Evolutionary conservation across 2,329 filamentous ascomycete species (phyloP).

Genomic region (Trichoderma sp.): DNA sequence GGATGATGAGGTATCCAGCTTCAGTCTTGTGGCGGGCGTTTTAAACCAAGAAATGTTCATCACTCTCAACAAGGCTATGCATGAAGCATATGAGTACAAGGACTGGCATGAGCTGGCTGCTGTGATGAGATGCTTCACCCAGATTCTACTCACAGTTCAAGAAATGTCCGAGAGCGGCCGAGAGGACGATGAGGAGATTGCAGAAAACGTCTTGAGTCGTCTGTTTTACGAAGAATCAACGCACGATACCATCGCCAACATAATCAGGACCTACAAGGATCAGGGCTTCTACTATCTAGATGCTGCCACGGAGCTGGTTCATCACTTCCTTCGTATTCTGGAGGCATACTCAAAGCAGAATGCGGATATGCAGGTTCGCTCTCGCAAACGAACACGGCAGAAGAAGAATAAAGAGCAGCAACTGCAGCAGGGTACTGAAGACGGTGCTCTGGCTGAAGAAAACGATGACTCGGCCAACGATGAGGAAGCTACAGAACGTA

Average conservation of each 20-base stretch:
- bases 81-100: constrained; percentile 75
- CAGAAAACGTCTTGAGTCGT: constrained; percentile 91
- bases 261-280: constrained; percentile 83
- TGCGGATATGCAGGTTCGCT: constrained; percentile 86
- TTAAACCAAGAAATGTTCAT: constrained; percentile 95
- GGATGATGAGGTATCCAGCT: constrained; percentile 64
- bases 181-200: constrained; percentile 96
- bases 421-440: constrained; percentile 38
- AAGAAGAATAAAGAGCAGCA: constrained; percentile 70
- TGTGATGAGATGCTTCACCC: constrained; percentile 90
- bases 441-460: constrained; percentile 53
- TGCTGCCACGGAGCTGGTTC: constrained; percentile 82
- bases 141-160: constrained; percentile 87
- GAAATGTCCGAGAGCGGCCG: constrained; percentile 82
- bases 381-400: constrained; percentile 67
- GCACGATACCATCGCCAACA: constrained; percentile 79
- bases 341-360: constrained; percentile 96
- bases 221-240: constrained; percentile 99
- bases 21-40: constrained; percentile 82
- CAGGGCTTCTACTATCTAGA: constrained; percentile 94
- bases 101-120: constrained; percentile 84
- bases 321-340: constrained; percentile 88
- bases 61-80: constrained; percentile 78
- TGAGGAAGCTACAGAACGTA: constrained; percentile 64
- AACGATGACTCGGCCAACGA: constrained; percentile 72